phyloP scores from a whole-genome alignment of 371 early-diverging fungal genomes.

The Parasitella parasitica region DNA sequence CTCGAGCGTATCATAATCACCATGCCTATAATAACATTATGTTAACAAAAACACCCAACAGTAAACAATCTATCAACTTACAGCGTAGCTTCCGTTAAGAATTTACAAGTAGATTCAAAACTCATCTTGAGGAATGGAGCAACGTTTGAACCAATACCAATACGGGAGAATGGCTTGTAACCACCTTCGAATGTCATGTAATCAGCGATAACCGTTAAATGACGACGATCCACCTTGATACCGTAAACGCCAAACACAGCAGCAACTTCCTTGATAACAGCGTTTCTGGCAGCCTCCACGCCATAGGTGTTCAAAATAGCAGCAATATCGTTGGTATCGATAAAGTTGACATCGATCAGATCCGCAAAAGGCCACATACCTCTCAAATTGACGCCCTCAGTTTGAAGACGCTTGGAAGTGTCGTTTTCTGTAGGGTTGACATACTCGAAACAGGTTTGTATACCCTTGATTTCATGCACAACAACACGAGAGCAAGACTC shows the following conservation, averaged over 20 bases:
- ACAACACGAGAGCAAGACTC: conserved; percentile 65
- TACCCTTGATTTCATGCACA: conserved; percentile 86
- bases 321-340: conserved; percentile 97
- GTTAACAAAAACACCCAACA: no score
- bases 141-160: conserved; percentile 88
- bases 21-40: conserved; percentile 44
- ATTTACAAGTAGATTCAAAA: conserved; percentile 94
- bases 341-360: conserved; percentile 81
- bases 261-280: conserved; percentile 95
- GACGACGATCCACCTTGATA: conserved; percentile 95
- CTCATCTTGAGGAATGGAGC: conserved; percentile 97
- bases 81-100: conserved; percentile 90
- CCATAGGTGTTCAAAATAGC: conserved; percentile 94
- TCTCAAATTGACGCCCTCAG: conserved; percentile 90
- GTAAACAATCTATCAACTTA: conserved; percentile 52
- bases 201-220: conserved; percentile 97
- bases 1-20: conserved; percentile 86
- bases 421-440: conserved; percentile 78
- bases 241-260: conserved; percentile 98
- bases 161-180: conserved; percentile 96
- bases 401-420: conserved; percentile 69
- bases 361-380: conserved; percentile 86
- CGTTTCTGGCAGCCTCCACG: conserved; percentile 97
- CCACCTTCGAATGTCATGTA: conserved; percentile 99
- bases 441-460: conserved; percentile 76